Percentiles rank a stretch among this genome's conserved stretches.
Conservation (phyloP, 225 moss, liverwort and hornwort species). For the Neckera pumila region DNA sequence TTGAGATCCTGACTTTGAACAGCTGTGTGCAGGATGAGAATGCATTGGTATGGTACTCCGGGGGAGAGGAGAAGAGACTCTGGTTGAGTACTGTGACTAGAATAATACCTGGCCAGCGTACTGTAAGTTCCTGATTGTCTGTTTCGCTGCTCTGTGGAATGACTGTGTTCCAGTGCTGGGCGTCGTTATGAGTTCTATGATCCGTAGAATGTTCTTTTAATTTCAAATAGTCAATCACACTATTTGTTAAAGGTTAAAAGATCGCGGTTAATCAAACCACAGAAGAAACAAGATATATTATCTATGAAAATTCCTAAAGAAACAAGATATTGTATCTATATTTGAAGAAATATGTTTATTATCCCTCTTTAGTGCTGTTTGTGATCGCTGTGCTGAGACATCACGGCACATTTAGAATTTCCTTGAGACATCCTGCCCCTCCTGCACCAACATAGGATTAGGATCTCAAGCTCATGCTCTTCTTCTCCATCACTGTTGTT, state of each 20-base stretch:
- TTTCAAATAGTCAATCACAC: too few species aligned
- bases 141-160: not conserved
- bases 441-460: not conserved
- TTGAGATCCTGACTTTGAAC: not conserved
- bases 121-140: conserved; percentile 45
- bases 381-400: not conserved
- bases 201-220: not conserved
- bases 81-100: conserved; percentile 71
- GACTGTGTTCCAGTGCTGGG: not conserved
- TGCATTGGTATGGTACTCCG: conserved; percentile 90
- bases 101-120: conserved; percentile 90
- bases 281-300: too few species aligned
- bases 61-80: conserved; percentile 88
- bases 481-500: not conserved
- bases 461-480: not conserved
- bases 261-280: too few species aligned
- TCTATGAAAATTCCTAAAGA: too few species aligned
- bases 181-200: not conserved
- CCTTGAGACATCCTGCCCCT: not conserved
- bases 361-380: not conserved
- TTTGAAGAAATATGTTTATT: too few species aligned
- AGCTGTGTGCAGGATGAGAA: conserved; percentile 68
- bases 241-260: too few species aligned
- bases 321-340: too few species aligned
- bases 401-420: not conserved